A percentile compares a stretch with the other conserved stretches of the same genome.
These are phyloP conservation scores for Lasiosphaeria hispida DNA, from an alignment of 495 filamentous ascomycete species.

Conservation along the genomic window DNA sequence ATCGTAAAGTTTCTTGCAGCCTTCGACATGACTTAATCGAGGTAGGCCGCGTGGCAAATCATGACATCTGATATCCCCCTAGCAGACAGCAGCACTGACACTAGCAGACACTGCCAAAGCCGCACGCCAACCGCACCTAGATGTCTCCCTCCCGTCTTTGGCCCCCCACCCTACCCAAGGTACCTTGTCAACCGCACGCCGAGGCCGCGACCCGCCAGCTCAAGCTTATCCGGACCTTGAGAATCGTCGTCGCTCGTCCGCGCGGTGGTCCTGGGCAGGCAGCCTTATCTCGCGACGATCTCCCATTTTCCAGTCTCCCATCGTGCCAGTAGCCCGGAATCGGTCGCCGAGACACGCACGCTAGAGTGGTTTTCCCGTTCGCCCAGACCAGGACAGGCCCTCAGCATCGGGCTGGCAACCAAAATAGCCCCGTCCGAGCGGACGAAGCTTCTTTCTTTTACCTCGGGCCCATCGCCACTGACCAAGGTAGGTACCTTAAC, in stretches of 20 bases:
- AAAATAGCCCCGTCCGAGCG: slow-evolving; percentile 10
- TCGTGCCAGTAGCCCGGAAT: slow-evolving; percentile 17
- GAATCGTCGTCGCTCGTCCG: not conserved
- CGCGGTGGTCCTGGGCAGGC: not conserved
- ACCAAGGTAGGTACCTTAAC: not conserved
- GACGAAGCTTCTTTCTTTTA: not conserved
- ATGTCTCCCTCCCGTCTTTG: not conserved
- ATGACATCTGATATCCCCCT: no score
- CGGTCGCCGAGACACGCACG: slow-evolving; percentile 6
- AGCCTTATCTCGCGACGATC: slow-evolving; percentile 8
- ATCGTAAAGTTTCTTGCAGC: not conserved
- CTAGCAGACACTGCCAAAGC: not conserved
- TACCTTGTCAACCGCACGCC: not conserved
- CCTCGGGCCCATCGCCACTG: not conserved
- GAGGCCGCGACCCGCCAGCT: not conserved
- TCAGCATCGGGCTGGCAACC: not conserved
- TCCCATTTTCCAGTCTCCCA: not conserved
- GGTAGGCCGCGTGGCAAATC: no score
- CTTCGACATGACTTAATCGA: no score
- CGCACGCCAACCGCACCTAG: not conserved
- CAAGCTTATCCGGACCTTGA: slow-evolving; percentile 4
- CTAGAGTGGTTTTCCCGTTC: slow-evolving; percentile 5
- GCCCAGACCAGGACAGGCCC: not conserved
- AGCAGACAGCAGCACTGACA: no score
- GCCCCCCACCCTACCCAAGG: not conserved